These are phyloP conservation scores for Domatiomyces catenatus DNA, from an alignment of 2,329 filamentous ascomycete species.

Conservation along the genomic window DNA sequence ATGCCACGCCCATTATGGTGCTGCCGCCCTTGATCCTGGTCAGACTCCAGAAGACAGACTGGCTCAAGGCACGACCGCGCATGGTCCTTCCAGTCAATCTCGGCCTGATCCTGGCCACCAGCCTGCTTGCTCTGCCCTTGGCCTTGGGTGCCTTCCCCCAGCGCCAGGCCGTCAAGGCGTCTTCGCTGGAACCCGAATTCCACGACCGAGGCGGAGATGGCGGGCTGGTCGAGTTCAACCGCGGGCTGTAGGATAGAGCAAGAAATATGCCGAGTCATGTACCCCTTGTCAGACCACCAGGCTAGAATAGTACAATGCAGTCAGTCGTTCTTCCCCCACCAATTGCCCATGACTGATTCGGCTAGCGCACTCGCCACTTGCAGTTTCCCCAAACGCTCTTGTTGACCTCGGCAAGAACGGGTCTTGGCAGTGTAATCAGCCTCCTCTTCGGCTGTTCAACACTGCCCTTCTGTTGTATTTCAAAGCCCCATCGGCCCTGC, in stretches of 20 bases:
- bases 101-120: constrained; percentile 70
- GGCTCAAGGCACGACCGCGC: constrained; percentile 62
- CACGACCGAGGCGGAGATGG: constrained; percentile 61
- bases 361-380: not conserved
- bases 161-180: constrained; percentile 63
- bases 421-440: constrained; percentile 16
- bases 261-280: not conserved
- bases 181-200: constrained; percentile 72
- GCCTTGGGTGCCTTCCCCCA: constrained; percentile 88
- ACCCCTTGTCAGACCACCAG: not conserved
- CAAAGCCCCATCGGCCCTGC: not conserved
- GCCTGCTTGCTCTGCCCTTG: constrained; percentile 73
- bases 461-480: not conserved
- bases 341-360: not conserved
- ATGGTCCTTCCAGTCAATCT: constrained; percentile 73
- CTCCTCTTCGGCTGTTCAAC: not conserved
- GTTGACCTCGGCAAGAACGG: not conserved
- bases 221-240: constrained; percentile 88
- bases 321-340: not conserved
- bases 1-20: constrained; percentile 94
- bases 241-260: constrained; percentile 51
- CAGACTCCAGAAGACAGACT: constrained; percentile 65
- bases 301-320: not conserved
- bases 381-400: not conserved
- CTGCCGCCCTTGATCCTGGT: constrained; percentile 78